Conservation (phyloP, 441 rosid genomes). For the Populus hybrid region DNA sequence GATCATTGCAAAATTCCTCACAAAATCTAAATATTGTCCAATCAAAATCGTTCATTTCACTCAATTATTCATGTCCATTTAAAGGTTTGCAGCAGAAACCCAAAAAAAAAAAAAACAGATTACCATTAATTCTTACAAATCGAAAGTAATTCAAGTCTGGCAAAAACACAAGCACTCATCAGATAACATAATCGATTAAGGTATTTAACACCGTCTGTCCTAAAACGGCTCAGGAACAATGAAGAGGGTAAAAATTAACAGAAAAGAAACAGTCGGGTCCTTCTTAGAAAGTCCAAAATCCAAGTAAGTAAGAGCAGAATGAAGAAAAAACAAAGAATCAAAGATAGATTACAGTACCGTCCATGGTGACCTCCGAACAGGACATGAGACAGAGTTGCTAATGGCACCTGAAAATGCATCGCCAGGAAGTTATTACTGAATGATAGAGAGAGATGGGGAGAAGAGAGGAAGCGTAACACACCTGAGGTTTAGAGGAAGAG, state of each 20-base stretch:
- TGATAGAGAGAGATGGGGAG: not conserved
- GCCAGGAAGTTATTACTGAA: not conserved
- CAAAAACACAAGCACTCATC: not conserved
- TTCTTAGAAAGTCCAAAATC: not conserved
- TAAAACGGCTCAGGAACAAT: not conserved
- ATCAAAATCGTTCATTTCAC: not conserved
- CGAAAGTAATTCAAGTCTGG: not conserved
- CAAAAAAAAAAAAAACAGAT: not conserved
- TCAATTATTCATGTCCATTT: not conserved
- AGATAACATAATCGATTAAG: not conserved
- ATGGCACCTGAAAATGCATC: constrained; percentile 39
- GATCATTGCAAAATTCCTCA: not conserved
- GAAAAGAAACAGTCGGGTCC: not conserved
- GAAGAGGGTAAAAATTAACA: not conserved
- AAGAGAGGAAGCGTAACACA: constrained; percentile 12
- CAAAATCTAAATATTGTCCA: not conserved
- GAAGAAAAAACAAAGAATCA: not conserved
- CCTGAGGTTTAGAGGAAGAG: constrained; percentile 45
- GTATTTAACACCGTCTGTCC: not conserved
- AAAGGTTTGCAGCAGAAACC: not conserved
- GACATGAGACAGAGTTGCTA: constrained; percentile 28
- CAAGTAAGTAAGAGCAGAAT: not conserved
- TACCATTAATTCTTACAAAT: not conserved
- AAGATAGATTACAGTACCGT: constrained; percentile 38
- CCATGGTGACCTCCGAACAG: constrained; percentile 39